Conservation (phyloP, 495 filamentous ascomycete genomes). For the Penicillium flavigenum region DNA sequence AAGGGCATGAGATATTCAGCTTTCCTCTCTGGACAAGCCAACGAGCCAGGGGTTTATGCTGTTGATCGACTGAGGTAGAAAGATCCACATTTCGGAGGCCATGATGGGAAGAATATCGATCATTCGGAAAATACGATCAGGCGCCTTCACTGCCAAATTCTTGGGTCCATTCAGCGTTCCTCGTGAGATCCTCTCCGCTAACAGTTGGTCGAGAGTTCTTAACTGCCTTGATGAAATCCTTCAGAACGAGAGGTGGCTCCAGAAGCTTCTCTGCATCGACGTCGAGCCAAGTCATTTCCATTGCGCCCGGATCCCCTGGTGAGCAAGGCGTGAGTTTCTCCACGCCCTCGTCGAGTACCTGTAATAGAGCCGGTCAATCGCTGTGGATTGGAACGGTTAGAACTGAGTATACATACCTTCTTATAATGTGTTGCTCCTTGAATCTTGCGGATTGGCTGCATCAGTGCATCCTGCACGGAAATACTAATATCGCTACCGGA, state of each 20-base stretch:
- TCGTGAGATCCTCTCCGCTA: constrained; percentile 73
- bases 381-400: not conserved
- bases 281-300: constrained; percentile 91
- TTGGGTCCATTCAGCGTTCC: constrained; percentile 89
- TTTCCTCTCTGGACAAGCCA: constrained; percentile 1
- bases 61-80: not conserved
- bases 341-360: constrained; percentile 71
- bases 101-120: not conserved
- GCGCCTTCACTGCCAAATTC: constrained; percentile 96
- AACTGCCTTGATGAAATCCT: constrained; percentile 94
- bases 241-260: constrained; percentile 81
- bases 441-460: constrained; percentile 97
- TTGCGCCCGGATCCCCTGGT: constrained; percentile 78
- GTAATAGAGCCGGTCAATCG: constrained; percentile 11
- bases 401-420: constrained; percentile 55
- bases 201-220: constrained; percentile 86
- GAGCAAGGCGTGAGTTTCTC: constrained; percentile 90
- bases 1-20: not conserved
- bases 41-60: not conserved
- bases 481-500: constrained; percentile 96
- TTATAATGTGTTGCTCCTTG: constrained; percentile 99
- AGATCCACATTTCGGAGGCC: not conserved
- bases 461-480: constrained; percentile 93
- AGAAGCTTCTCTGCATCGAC: constrained; percentile 78
- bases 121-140: constrained; percentile 24